Base-by-base conservation (phyloP, 106 monocot genomes). In the Dendrobium huoshanense region DNA sequence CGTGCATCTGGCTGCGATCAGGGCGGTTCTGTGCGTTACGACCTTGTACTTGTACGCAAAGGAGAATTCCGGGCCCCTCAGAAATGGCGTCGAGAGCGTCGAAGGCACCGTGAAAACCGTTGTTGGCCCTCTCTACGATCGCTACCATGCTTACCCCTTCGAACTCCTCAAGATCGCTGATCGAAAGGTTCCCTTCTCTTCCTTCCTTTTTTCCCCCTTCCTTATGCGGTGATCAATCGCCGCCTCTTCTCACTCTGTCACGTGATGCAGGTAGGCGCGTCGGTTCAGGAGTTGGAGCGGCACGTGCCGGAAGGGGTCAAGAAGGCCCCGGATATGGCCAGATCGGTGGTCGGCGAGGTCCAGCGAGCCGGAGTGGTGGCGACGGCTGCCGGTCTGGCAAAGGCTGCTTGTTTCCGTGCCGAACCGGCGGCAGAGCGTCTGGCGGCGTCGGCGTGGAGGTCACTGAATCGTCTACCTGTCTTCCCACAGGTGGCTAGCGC, bases 401-500 rank as follows among this genome's bases (percentile, higher is more conserved):
- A 83, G 75, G 48, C 86, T 17, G 87, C 85, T 5, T 80, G 84
- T 22, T 31, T 84, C 55, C 84, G 77, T 24, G 87, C 79, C 17
- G 90, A 93, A 25, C 92, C 92, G 33, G 72, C 75, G 4, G 91
- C 87, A 2, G 97, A 94, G 87, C 85, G 84, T 4, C 84, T 72
- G 24, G 97, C 97, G 0, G 97, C 88, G 3, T 84, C 92, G 11
- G 85, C 88, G 3, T 97, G 97, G 97, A 77, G 68, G 55, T 79
- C 94, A 1, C 85, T 97, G 68, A 97, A 94, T 76, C 87, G 85
- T 11, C 90, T 96, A 24, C 96, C 96, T 0, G 86, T 92, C 16
- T 87, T 97, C 72, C 88, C 92, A 1, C 88, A 88, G 75, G 85
- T 92, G 67, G 88, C 94, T 1, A 83, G 84, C 25, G 74, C 89